Base-by-base conservation (phyloP, 306 rosid genomes). In the Vigna trinervia region DNA sequence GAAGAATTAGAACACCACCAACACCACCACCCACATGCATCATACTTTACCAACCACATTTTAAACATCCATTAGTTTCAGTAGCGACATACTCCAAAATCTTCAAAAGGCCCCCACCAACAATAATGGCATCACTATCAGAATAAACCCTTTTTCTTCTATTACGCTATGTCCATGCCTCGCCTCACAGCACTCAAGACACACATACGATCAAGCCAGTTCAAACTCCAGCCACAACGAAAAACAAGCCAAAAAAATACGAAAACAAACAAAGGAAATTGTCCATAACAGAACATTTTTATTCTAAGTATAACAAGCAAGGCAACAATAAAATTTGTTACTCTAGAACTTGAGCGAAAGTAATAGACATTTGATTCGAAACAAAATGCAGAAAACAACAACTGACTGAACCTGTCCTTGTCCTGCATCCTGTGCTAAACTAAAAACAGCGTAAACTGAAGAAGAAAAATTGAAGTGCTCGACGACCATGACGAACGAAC, bases 291-390 rank as follows among this genome's bases (percentile, higher is more conserved):
- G 36, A 61, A 32, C 65, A 63, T 11, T 23, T 72, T 74, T 81
- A 75, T 74, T 81, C 76, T 67, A 59, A 74, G 54, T 48, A 74
- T 54, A 20, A 56, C n/a, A 57, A 15, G 26, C 46, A 59, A 56
- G 53, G 71, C 54, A 65, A 36, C 69, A 62, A n/a, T 30, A 69
- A 63, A 63, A 20, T 19, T 54, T 53, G 56, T 51, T 71, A 39
- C 19, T 46, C 46, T 43, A 50, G 38, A 56, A 45, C 75, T 78
- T 69, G 71, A 41, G 34, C 36, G 36, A 80, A 84, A 59, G 72
- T 80, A 81, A 68, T 51, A 79, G 69, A 90, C 78, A 86, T 81
- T 83, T 83, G 86, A 81, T 34, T 61, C 36, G 17, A 73, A 83
- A 74, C 82, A 78, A 39, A 77, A 65, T 67, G 79, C 90, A 78